Conservation (phyloP, 805 yeast genomes). For the Candida takata region DNA sequence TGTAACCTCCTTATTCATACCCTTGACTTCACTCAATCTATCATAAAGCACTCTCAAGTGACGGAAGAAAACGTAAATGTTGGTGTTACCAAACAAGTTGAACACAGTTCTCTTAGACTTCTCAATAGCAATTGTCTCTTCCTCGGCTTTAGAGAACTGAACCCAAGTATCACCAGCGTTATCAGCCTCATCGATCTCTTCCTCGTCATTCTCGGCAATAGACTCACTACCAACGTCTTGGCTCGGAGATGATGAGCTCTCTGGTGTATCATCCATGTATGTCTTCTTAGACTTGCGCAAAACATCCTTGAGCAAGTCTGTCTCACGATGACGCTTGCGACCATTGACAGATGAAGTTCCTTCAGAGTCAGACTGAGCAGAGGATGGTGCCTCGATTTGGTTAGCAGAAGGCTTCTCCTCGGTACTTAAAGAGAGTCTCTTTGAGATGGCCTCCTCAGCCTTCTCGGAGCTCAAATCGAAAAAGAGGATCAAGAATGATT, state of each 20-base stretch:
- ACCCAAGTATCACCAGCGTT: conserved; percentile 24
- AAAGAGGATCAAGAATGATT: conserved; percentile 63
- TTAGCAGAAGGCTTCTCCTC: conserved; percentile 1
- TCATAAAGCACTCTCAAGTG: conserved; percentile 74
- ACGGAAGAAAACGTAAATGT: conserved; percentile 85
- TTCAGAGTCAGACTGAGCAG: conserved; percentile 13
- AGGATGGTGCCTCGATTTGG: neutral
- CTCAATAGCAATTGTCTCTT: conserved; percentile 24
- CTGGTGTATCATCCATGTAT: conserved; percentile 23
- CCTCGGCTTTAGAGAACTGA: conserved; percentile 14
- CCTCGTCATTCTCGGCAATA: conserved; percentile 22
- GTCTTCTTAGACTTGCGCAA: conserved; percentile 42
- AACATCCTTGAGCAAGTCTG: conserved; percentile 54
- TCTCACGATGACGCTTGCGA: conserved; percentile 37
- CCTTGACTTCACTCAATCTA: conserved; percentile 72
- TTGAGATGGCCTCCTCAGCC: conserved; percentile 35
- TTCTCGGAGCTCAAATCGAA: conserved; percentile 51
- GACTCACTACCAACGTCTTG: conserved; percentile 13
- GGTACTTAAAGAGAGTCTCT: conserved; percentile 22
- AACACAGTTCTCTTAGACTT: conserved; percentile 42
- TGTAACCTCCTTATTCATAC: conserved; percentile 61
- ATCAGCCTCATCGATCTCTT: conserved; percentile 20
- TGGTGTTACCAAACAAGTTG: conserved; percentile 83
- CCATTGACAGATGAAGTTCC: conserved; percentile 7
- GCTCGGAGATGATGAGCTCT: conserved; percentile 17